Evolutionary conservation across 1,139 yeast species (phyloP), one percentile per base, ranked within the genome.

Genomic region (Groenewaldozyma sp.): DNA sequence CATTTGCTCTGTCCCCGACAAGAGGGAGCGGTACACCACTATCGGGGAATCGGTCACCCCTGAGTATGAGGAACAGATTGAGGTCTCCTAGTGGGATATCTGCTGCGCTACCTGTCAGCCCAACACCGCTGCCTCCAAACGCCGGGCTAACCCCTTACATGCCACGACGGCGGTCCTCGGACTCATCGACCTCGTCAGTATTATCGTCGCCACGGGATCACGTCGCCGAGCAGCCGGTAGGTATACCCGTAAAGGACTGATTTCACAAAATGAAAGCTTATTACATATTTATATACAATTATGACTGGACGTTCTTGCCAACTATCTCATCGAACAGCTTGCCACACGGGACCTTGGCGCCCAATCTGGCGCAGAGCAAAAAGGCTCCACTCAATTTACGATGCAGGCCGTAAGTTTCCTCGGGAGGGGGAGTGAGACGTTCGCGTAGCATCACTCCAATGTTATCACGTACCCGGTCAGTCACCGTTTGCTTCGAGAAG

Each of bases 371-470:
- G 65, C 98, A 91, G 42, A 91, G 69, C 49, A 91, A 68, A 56
- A 83, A 93, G 1, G 93, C 94, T 9, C 99, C 98, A 58, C 95
- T 82, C 56, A 91, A 76, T 56, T 93, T 91, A 54, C 99, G 73
- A 60, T 91, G 98, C 53, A 93, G 68, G 6, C 95, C 83, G 59
- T 91, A 91, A 0, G 98, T 91, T 60, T 91, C 98, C 58, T 91
- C 97, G 2, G 99, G 99, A 3, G 98, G 99, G 3, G 98, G 97
- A 3, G 95, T 76, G 46, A 91, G 68, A 51, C 99, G 75, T 61
- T 93, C 95, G 47, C 80, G 75, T 49, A 91, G 71, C 98, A 91
- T 88, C 38, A 87, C 67, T 2, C 87, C 78, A 51, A 91, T 83
- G 52, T 87, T 86, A 1, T 73, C 79, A 50, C 94, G 74, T 22